Conservation (phyloP, 192 early-diverging fungal species). For the Polychytrium aggregatum region DNA sequence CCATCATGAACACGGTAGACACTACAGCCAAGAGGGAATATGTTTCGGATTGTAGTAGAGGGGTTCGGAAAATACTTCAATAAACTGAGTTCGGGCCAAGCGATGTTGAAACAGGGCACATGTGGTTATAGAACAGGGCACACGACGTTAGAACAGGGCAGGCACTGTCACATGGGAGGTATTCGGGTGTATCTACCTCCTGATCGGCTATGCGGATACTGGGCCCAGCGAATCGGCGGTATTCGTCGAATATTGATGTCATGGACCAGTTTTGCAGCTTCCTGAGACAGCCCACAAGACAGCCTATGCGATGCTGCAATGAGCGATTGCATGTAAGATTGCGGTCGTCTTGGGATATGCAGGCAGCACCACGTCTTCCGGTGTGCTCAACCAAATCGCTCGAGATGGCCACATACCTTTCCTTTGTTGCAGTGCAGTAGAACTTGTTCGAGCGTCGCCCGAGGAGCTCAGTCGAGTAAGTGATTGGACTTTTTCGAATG, state of each 20-base stretch:
- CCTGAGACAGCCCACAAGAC: conserved; percentile 87
- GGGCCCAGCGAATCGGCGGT: conserved; percentile 81
- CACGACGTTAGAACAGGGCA: not conserved
- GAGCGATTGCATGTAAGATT: conserved; percentile 2
- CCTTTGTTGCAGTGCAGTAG: conserved; percentile 97
- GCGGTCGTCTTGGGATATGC: not conserved
- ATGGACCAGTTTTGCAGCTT: conserved; percentile 90
- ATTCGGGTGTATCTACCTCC: no score
- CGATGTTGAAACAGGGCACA: not conserved
- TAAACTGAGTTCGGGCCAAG: conserved; percentile 14
- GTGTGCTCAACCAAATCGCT: no score
- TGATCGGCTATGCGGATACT: conserved; percentile 85
- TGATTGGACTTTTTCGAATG: not conserved
- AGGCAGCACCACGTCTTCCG: no score
- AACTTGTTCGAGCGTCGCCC: conserved; percentile 31
- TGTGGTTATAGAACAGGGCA: not conserved
- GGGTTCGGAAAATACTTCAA: conserved; percentile 28
- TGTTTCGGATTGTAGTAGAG: conserved; percentile 13
- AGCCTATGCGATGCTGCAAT: conserved; percentile 82
- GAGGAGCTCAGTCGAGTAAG: not conserved
- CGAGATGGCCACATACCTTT: conserved; percentile 49
- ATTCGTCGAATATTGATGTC: conserved; percentile 97
- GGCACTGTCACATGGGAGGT: not conserved
- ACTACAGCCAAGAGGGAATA: conserved; percentile 23
- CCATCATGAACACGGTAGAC: no score